Evolutionary conservation across 129 eudicot species (phyloP).

Genomic region (Flaveria sonorensis): DNA sequence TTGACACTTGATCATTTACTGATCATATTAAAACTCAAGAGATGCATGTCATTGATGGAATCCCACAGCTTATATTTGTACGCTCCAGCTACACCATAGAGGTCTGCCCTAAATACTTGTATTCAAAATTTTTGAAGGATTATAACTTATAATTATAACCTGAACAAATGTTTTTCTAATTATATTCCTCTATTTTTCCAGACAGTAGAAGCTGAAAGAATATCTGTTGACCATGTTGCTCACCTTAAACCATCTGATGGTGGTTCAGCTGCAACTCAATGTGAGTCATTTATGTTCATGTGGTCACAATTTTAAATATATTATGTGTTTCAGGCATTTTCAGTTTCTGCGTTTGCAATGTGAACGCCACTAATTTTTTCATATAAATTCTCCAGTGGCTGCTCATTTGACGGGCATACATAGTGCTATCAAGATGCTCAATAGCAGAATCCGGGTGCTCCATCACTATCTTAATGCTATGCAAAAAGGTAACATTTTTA

Average conservation of each 20-base stretch:
- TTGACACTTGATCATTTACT: constrained; percentile 4
- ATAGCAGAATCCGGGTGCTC: constrained; percentile 89
- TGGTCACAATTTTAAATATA: neutral
- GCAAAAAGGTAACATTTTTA: constrained; percentile 66
- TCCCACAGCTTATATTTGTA: constrained; percentile 90
- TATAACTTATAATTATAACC: neutral
- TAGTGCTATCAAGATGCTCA: constrained; percentile 98
- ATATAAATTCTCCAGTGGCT: constrained; percentile 64
- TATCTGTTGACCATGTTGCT: constrained; percentile 95
- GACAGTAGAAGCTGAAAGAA: constrained; percentile 99
- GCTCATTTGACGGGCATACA: constrained; percentile 98
- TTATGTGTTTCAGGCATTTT: neutral
- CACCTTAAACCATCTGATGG: constrained; percentile 99
- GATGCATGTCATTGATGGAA: constrained; percentile 89
- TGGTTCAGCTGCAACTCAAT: constrained; percentile 97
- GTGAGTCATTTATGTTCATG: constrained; percentile 41
- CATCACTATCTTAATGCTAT: constrained; percentile 84
- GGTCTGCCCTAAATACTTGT: constrained; percentile 45
- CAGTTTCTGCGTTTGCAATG: neutral
- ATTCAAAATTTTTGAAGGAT: neutral
- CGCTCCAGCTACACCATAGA: constrained; percentile 92
- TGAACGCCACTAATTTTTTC: constrained; percentile 1
- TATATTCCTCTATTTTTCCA: constrained; percentile 27
- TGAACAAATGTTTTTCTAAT: constrained; percentile 9
- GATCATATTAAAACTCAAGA: constrained; percentile 45